Percentiles rank a stretch among this genome's conserved stretches.
Conservation (phyloP, 345 rosid genomes). For the Gynandropsis gynandra region DNA sequence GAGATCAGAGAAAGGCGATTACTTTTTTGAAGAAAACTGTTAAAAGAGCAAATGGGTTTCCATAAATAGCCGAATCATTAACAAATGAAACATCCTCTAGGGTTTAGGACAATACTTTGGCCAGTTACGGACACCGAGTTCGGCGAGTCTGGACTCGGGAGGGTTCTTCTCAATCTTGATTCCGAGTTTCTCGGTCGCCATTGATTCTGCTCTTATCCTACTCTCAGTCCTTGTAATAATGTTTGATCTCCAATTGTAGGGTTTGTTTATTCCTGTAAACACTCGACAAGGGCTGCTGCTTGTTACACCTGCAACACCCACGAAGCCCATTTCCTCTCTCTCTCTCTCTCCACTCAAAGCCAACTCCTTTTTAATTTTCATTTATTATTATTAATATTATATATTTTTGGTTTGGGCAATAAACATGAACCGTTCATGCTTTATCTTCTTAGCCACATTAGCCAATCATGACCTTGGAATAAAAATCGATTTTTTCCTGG, state of each 20-base stretch:
- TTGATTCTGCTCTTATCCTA: constrained; percentile 42
- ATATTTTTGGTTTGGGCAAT: background rate
- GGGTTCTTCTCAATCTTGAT: constrained; percentile 59
- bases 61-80: background rate
- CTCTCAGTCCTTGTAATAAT: constrained; percentile 11
- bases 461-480: too few species aligned
- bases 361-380: background rate
- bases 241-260: background rate
- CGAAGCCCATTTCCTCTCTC: constrained; percentile 19
- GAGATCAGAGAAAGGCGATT: too few species aligned
- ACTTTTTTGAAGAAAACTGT: background rate
- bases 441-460: constrained; percentile 16
- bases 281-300: constrained; percentile 9
- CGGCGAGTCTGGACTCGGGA: constrained; percentile 63
- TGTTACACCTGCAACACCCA: constrained; percentile 12
- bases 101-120: constrained; percentile 42
- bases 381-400: too few species aligned
- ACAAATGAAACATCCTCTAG: background rate
- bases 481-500: too few species aligned
- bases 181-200: constrained; percentile 61
- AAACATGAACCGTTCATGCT: constrained; percentile 25
- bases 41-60: too few species aligned
- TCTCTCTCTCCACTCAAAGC: background rate
- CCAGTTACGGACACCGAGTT: constrained; percentile 74
- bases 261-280: constrained; percentile 12